These are phyloP conservation scores for Macrolepiota albuminosa DNA, from an alignment of 768 basidiomycete genomes.

Conservation along the genomic window DNA sequence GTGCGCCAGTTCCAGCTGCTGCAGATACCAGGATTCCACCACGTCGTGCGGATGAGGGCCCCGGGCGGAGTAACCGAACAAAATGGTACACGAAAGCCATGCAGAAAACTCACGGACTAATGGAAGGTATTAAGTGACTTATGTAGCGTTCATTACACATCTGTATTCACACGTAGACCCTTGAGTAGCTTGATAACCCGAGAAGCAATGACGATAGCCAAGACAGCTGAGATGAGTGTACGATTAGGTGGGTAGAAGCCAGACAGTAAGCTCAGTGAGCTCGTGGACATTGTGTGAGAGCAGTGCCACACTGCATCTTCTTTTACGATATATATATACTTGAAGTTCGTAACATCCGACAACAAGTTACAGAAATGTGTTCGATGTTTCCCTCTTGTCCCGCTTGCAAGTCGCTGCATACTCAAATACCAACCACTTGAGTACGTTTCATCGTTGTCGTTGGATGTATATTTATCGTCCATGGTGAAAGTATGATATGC, in stretches of 20 bases:
- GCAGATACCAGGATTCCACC: conserved; percentile 35
- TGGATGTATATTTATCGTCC: too few species aligned
- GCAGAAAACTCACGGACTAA: conserved; percentile 29
- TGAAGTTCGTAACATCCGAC: too few species aligned
- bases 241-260: background rate
- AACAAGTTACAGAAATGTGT: too few species aligned
- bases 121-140: background rate
- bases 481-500: too few species aligned
- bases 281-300: background rate
- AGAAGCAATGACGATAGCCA: background rate
- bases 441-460: too few species aligned
- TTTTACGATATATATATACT: background rate
- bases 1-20: conserved; percentile 30
- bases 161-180: background rate
- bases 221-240: background rate
- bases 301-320: background rate
- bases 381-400: too few species aligned
- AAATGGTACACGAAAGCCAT: conserved; percentile 35
- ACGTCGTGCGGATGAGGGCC: conserved; percentile 28
- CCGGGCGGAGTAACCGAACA: conserved; percentile 31
- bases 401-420: too few species aligned
- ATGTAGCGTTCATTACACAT: background rate
- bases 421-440: too few species aligned
- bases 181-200: background rate
- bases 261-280: background rate